A percentile compares a stretch with the other conserved stretches of the same genome.
phyloP scores from a whole-genome alignment of 768 basidiomycete species.

The Xerocomellus intermedius region DNA sequence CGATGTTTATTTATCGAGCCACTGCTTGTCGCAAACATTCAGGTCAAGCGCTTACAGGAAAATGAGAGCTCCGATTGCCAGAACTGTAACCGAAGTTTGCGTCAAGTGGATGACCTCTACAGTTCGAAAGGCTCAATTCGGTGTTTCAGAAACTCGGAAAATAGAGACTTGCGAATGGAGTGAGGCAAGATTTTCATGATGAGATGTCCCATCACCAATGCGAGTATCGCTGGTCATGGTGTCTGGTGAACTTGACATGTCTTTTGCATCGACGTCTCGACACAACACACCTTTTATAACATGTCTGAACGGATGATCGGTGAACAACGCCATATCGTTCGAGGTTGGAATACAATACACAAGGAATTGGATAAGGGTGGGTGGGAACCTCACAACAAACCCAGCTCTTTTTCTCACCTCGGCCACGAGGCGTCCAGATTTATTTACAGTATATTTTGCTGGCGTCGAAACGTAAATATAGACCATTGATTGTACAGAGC shows the following conservation, averaged over 20 bases:
- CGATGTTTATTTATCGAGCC: not conserved
- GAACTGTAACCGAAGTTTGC: conserved; percentile 70
- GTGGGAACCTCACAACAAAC: conserved; percentile 26
- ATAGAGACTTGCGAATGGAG: conserved; percentile 30
- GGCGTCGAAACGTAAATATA: conserved; percentile 15
- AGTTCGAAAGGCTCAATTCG: conserved; percentile 14
- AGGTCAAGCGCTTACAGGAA: conserved; percentile 50
- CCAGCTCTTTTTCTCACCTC: conserved; percentile 22
- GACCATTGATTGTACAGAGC: conserved; percentile 11
- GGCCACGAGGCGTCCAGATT: conserved; percentile 28
- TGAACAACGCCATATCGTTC: conserved; percentile 31
- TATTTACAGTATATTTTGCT: conserved; percentile 13
- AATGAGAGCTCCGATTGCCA: conserved; percentile 64
- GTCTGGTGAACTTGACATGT: conserved; percentile 9
- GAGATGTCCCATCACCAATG: conserved; percentile 49
- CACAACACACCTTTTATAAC: conserved; percentile 29
- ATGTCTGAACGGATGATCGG: conserved; percentile 34
- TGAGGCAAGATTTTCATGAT: conserved; percentile 47
- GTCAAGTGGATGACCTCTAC: conserved; percentile 63
- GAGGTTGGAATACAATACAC: conserved; percentile 10
- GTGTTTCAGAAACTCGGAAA: not conserved
- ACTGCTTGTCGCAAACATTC: not conserved
- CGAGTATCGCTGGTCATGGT: conserved; percentile 42
- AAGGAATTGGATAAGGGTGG: conserved; percentile 19
- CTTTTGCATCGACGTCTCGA: not conserved